Evolutionary conservation across 75 land plant genomes (phyloP).

Genomic region (Pinus taeda): DNA sequence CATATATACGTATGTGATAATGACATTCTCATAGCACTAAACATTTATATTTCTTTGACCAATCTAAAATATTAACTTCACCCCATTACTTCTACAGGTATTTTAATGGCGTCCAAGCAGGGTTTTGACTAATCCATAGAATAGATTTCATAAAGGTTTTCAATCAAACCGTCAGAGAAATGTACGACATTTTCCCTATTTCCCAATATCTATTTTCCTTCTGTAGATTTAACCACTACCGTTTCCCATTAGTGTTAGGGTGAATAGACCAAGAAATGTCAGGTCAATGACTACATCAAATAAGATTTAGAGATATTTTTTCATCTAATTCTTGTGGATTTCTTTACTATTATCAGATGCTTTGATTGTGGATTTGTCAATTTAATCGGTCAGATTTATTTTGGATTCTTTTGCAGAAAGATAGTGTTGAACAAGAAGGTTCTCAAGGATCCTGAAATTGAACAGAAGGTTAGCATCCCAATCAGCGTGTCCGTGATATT

Average conservation of each 20-base stretch:
- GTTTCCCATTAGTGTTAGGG: too few relatives aligned
- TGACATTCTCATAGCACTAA: too few relatives aligned
- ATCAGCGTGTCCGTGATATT: too few relatives aligned
- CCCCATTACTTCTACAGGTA: too few relatives aligned
- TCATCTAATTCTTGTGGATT: background rate
- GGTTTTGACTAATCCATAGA: slow-evolving; percentile 4
- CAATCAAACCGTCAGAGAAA: slow-evolving; percentile 94
- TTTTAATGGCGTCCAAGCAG: too few relatives aligned
- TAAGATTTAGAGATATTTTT: background rate
- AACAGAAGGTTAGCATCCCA: slow-evolving; percentile 60
- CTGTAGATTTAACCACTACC: background rate
- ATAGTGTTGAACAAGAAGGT: slow-evolving; percentile 81
- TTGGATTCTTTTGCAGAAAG: slow-evolving; percentile 49
- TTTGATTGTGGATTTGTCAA: background rate
- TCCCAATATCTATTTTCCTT: too few relatives aligned
- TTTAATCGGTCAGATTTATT: background rate
- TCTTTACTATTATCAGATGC: background rate
- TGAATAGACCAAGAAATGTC: too few relatives aligned
- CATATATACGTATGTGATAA: too few relatives aligned
- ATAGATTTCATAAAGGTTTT: slow-evolving; percentile 98
- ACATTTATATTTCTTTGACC: too few relatives aligned
- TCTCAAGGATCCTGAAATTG: slow-evolving; percentile 86
- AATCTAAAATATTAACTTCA: too few relatives aligned
- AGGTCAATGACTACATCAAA: too few relatives aligned
- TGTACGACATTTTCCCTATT: slow-evolving; percentile 42